These are phyloP conservation scores for Fusarium odoratissimum DNA, from an alignment of 2,329 filamentous ascomycete species.

Conservation along the genomic window DNA sequence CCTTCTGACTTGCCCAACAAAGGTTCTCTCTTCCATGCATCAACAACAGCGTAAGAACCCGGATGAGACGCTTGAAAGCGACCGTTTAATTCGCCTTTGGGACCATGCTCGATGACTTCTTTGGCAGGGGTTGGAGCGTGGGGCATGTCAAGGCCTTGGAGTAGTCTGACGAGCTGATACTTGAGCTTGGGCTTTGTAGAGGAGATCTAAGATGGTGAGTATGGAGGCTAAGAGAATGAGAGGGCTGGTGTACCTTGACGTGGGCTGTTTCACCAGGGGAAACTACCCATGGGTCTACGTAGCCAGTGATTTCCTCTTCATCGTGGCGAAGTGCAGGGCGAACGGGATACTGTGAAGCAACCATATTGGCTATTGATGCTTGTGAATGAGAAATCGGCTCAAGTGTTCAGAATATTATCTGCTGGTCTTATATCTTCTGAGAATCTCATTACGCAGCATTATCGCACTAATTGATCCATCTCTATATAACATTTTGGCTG, in stretches of 20 bases:
- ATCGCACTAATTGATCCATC: not conserved
- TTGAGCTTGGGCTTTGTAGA: not conserved
- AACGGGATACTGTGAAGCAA: not conserved
- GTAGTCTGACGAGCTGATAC: not conserved
- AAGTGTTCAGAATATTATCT: not conserved
- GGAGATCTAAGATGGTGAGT: not conserved
- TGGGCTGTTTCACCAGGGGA: not conserved
- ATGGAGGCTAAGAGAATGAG: rapidly evolving
- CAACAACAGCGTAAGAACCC: not conserved
- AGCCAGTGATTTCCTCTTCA: not conserved
- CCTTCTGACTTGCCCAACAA: not conserved
- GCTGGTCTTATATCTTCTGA: not conserved
- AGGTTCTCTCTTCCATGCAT: not conserved
- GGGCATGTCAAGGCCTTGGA: not conserved
- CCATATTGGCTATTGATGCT: not conserved
- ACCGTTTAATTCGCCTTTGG: rapidly evolving
- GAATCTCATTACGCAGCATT: not conserved
- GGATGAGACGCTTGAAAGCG: not conserved
- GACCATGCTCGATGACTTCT: not conserved
- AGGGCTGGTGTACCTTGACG: not conserved
- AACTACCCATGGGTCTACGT: not conserved
- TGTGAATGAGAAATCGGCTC: not conserved
- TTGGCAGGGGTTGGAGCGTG: not conserved
- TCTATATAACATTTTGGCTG: not conserved
- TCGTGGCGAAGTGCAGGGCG: not conserved